Conservation (phyloP, 495 filamentous ascomycete genomes). For the Neurospora sp. region DNA sequence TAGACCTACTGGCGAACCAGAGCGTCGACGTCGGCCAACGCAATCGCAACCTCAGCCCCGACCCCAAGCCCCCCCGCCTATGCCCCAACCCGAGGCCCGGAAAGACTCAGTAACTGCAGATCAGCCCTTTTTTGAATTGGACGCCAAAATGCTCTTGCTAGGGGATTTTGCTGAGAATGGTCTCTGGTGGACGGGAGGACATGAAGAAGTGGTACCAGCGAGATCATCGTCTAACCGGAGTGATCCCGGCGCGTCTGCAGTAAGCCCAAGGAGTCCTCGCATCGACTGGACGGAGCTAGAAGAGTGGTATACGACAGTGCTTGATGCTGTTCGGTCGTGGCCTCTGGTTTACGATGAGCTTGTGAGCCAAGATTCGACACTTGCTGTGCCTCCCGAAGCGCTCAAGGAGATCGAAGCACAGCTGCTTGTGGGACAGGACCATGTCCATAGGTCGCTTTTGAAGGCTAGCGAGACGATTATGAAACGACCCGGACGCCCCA, state of each 20-base stretch:
- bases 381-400: constrained; percentile 16
- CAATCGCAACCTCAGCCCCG: background rate
- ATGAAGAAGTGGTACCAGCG: constrained; percentile 29
- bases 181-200: constrained; percentile 67
- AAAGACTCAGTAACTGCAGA: constrained; percentile 21
- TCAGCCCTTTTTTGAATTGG: constrained; percentile 39
- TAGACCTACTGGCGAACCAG: constrained; percentile 3
- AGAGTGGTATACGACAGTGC: constrained; percentile 68
- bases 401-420: constrained; percentile 47
- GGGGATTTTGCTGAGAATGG: constrained; percentile 78
- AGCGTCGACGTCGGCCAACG: constrained; percentile 8
- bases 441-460: constrained; percentile 58
- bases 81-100: constrained; percentile 11
- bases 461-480: constrained; percentile 77
- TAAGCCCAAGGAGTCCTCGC: constrained; percentile 54
- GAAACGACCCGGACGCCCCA: constrained; percentile 68
- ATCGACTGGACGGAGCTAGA: constrained; percentile 67
- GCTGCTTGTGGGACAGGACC: constrained; percentile 55
- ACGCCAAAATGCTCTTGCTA: constrained; percentile 69
- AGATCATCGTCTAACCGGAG: constrained; percentile 24
- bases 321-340: constrained; percentile 47
- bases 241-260: constrained; percentile 25
- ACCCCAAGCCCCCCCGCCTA: background rate
- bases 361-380: constrained; percentile 16
- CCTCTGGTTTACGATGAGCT: constrained; percentile 44